Base-by-base conservation (phyloP, 2,329 filamentous ascomycete species). In the Exophiala aquamarina region DNA sequence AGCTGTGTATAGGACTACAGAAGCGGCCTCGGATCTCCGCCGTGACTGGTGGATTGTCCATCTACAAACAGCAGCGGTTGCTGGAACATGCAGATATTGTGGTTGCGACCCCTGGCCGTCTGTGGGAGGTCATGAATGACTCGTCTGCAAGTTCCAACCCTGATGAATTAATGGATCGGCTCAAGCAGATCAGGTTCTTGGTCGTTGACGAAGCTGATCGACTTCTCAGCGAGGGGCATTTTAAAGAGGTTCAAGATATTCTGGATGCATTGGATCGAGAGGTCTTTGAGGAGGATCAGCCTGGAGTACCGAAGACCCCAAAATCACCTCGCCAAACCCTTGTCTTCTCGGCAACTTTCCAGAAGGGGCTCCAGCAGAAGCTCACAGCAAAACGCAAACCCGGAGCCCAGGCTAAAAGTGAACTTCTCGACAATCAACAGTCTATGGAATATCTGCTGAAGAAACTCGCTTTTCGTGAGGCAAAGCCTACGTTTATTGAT, bases 301-400 rank as follows among this genome's bases (percentile, higher is more conserved):
- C 77, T 8, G 68, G 72, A 0, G 60, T 56, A 11, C 15, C 36
- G 21, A n/a, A 35, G 36, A 33, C 39, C 35, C 18, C 17, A 45
- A 42, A 56, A 54, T 63, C 73, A 33, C 62, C 78, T 13, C 75
- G 92, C 32, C 93, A 98, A 64, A 97, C 91, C 0, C 78, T 98
- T 0, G 89, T 98, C 15, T 98, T 98, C 67, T 97, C 93, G 0
- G 93, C 93, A 0, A 98, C 93, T 0, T 95, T 98, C 66, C 87
- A 95, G 64, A 92, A 91, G 62, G 84, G 85, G 1, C 71, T 98
- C 21, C 92, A 97, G 64, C 88, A 92, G 59, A 97, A 96, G 66
- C 77, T 98, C 10, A 83, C 87, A 1, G 87, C 89, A 19, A 94
- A 90, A 65, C 28, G 47, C 15, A 58, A 54, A 39, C 31, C 47